Evolutionary conservation across 2,329 filamentous ascomycete species (phyloP).

Genomic region (Neurospora crassa): DNA sequence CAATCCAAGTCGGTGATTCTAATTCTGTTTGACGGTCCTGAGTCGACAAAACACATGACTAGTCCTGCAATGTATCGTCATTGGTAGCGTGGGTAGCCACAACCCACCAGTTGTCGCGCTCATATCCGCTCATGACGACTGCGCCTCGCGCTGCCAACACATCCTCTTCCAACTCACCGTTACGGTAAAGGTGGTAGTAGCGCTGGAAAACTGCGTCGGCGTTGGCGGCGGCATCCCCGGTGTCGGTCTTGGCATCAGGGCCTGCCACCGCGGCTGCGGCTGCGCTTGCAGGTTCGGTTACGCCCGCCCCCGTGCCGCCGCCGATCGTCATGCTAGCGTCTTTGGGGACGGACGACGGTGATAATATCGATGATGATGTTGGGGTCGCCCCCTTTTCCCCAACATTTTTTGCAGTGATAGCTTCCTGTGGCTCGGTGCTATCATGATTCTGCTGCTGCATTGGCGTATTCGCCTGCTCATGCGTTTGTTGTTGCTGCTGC

Average conservation of each 20-base stretch:
- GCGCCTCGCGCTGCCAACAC: constrained; percentile 63
- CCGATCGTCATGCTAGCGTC: not conserved
- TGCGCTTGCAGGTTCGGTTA: not conserved
- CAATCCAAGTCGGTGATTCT: not conserved
- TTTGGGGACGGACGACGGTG: not conserved
- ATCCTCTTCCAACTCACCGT: constrained; percentile 79
- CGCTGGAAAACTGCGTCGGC: constrained; percentile 57
- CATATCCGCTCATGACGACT: constrained; percentile 76
- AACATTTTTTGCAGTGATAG: not conserved
- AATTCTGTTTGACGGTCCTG: not conserved
- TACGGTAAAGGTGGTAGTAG: constrained; percentile 88
- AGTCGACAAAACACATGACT: not conserved
- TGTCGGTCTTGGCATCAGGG: not conserved
- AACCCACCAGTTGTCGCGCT: constrained; percentile 98
- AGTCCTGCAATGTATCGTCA: not conserved
- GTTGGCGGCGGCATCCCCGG: constrained; percentile 3
- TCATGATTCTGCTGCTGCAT: not conserved
- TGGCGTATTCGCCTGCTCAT: not conserved
- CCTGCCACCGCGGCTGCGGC: not conserved
- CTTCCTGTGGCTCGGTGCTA: constrained; percentile 25
- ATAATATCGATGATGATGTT: not conserved
- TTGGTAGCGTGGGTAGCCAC: constrained; percentile 38
- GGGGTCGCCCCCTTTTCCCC: not conserved
- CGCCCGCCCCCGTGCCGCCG: not conserved
- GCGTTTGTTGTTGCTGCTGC: not conserved